Conservation (phyloP, 768 basidiomycete species). For the Kwoniella mangroviensis region DNA sequence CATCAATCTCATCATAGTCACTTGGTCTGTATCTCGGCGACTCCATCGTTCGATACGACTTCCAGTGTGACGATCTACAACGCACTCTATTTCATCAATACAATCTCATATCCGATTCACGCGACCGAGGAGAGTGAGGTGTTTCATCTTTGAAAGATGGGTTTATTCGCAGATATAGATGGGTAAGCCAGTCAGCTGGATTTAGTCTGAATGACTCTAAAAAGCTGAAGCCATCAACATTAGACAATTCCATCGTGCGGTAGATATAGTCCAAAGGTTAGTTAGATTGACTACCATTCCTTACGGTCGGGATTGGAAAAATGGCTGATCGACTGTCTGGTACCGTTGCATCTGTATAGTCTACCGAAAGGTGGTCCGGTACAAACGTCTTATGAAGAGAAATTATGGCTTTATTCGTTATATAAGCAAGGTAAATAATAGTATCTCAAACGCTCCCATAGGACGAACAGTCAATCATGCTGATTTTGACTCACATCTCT, state of each 20-base stretch:
- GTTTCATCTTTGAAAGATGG: background rate
- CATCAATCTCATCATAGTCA: too few relatives aligned
- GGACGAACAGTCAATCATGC: background rate
- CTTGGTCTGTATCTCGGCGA: too few relatives aligned
- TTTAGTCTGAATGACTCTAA: too few relatives aligned
- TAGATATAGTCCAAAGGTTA: slow-evolving; percentile 81
- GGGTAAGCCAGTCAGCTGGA: too few relatives aligned
- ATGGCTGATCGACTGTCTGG: background rate
- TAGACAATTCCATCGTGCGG: slow-evolving; percentile 86
- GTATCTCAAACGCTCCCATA: too few relatives aligned
- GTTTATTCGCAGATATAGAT: slow-evolving; percentile 27
- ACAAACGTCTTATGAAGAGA: slow-evolving; percentile 94
- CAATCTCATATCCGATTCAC: background rate
- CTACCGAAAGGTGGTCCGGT: slow-evolving; percentile 93
- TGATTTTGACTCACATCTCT: background rate
- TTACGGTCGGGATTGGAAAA: too few relatives aligned
- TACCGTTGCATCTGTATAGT: slow-evolving; percentile 48
- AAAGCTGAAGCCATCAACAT: background rate
- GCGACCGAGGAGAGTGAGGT: background rate
- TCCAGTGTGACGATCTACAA: too few relatives aligned
- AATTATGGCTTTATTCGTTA: slow-evolving; percentile 90
- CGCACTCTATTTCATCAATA: too few relatives aligned
- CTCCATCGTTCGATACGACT: too few relatives aligned
- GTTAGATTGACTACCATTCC: too few relatives aligned
- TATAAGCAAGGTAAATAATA: slow-evolving; percentile 81